Evolutionary conservation across 2,329 filamentous ascomycete species (phyloP).

Genomic region (Grosmannia huntii): DNA sequence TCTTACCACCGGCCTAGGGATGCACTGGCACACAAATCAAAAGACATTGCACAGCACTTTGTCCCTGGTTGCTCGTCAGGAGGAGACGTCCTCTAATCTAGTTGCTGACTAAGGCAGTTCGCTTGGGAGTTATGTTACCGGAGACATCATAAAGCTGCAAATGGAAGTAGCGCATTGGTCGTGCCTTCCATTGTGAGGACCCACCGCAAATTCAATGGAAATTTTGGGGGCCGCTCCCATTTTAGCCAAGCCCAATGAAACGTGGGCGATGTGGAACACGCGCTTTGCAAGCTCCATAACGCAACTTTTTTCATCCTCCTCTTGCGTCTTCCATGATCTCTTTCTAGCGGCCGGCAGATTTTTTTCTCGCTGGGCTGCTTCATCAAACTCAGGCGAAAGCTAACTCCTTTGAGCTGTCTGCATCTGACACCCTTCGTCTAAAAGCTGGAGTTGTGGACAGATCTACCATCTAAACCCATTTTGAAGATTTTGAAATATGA

Average conservation of each 20-base stretch:
- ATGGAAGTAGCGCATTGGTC: neutral
- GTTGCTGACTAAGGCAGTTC: neutral
- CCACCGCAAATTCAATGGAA: neutral
- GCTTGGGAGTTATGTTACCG: no score
- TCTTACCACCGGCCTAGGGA: slow-evolving; percentile 70
- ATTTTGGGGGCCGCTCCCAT: neutral
- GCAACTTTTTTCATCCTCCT: neutral
- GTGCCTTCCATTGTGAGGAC: neutral
- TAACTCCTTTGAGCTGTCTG: neutral
- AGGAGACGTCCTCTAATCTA: neutral
- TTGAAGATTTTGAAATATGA: neutral
- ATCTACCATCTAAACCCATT: neutral
- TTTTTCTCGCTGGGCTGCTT: neutral
- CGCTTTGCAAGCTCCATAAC: neutral
- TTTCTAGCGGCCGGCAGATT: neutral
- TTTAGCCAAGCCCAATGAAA: neutral
- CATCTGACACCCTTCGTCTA: neutral
- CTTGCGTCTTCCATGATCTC: neutral
- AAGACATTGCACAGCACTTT: neutral
- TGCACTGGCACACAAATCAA: neutral
- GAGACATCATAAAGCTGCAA: neutral
- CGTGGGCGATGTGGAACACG: neutral
- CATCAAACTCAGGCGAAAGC: neutral
- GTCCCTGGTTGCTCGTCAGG: no score
- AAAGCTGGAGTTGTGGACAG: neutral